Percentiles rank a stretch among this genome's conserved stretches.
These are phyloP conservation scores for Daldinia grandis DNA, from an alignment of 495 filamentous ascomycete species.

Conservation along the genomic window DNA sequence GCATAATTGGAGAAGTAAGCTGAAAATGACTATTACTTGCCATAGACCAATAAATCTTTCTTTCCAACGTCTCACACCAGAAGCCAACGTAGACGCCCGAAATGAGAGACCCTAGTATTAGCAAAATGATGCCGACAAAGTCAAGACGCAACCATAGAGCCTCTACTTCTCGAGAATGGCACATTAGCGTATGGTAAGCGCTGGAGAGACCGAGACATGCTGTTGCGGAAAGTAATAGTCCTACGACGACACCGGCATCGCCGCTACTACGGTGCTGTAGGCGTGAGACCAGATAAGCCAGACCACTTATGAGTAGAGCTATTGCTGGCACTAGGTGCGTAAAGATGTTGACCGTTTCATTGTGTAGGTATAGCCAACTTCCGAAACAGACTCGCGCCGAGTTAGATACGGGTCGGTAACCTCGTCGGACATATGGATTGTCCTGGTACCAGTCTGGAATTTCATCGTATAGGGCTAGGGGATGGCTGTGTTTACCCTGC, in stretches of 20 bases:
- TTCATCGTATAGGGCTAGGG: conserved; percentile 59
- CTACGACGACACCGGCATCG: conserved; percentile 49
- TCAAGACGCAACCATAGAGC: conserved; percentile 57
- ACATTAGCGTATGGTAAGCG: conserved; percentile 61
- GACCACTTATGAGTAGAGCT: conserved; percentile 36
- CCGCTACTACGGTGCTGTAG: conserved; percentile 47
- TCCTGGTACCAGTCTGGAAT: conserved; percentile 76
- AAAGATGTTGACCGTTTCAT: conserved; percentile 86
- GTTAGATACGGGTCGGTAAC: conserved; percentile 74
- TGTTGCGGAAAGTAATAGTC: conserved; percentile 52
- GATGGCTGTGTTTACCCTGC: conserved; percentile 37
- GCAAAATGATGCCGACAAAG: conserved; percentile 57
- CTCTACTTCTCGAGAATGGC: conserved; percentile 54
- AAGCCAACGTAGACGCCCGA: conserved; percentile 62
- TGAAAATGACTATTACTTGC: conserved; percentile 34
- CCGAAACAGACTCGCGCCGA: conserved; percentile 71
- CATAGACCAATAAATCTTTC: conserved; percentile 59
- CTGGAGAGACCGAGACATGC: conserved; percentile 55
- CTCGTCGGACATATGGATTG: conserved; percentile 76
- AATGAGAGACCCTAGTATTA: conserved; percentile 58
- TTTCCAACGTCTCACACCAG: conserved; percentile 54
- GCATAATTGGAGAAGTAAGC: neutral
- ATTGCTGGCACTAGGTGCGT: conserved; percentile 68
- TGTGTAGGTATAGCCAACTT: conserved; percentile 79
- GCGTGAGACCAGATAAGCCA: conserved; percentile 29